These are phyloP conservation scores for Gypsophila paniculata DNA, from an alignment of 179 eudicot genomes.

Conservation along the genomic window DNA sequence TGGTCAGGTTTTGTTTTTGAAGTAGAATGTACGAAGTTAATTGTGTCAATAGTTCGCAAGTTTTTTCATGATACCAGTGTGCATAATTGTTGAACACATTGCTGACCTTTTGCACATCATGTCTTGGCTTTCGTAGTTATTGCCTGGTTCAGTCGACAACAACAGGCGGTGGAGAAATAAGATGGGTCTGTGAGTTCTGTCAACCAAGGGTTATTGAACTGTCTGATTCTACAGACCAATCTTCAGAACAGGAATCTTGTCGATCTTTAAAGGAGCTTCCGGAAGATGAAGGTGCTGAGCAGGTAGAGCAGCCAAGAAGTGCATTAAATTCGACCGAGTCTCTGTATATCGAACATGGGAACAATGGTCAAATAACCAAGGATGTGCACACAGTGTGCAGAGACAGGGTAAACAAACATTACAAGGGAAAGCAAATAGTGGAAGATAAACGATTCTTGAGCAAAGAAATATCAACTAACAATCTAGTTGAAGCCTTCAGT, in stretches of 20 bases:
- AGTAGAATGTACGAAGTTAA: not conserved
- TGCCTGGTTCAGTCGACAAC: slow-evolving; percentile 21
- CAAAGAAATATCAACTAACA: not conserved
- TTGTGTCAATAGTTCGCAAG: too few relatives aligned
- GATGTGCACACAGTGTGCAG: not conserved
- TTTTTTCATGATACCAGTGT: too few relatives aligned
- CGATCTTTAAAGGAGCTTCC: slow-evolving; percentile 4
- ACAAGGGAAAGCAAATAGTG: not conserved
- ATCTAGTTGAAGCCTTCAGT: not conserved
- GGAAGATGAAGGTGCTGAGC: slow-evolving; percentile 1
- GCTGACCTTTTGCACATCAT: slow-evolving; percentile 15
- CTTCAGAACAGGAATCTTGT: slow-evolving; percentile 7
- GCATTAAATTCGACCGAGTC: not conserved
- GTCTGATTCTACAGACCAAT: slow-evolving; percentile 22
- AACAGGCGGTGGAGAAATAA: slow-evolving; percentile 11
- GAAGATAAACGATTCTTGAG: not conserved
- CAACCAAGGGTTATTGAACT: slow-evolving; percentile 20
- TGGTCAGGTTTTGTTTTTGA: slow-evolving; percentile 16
- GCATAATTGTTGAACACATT: too few relatives aligned
- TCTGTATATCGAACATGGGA: not conserved
- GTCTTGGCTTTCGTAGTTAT: slow-evolving; percentile 15
- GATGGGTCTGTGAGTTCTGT: slow-evolving; percentile 26
- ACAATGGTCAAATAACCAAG: not conserved
- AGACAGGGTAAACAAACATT: slow-evolving; percentile 10
- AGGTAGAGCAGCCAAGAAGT: not conserved